phyloP scores from a whole-genome alignment of 495 filamentous ascomycete genomes.

The Mycothermus thermophilus region DNA sequence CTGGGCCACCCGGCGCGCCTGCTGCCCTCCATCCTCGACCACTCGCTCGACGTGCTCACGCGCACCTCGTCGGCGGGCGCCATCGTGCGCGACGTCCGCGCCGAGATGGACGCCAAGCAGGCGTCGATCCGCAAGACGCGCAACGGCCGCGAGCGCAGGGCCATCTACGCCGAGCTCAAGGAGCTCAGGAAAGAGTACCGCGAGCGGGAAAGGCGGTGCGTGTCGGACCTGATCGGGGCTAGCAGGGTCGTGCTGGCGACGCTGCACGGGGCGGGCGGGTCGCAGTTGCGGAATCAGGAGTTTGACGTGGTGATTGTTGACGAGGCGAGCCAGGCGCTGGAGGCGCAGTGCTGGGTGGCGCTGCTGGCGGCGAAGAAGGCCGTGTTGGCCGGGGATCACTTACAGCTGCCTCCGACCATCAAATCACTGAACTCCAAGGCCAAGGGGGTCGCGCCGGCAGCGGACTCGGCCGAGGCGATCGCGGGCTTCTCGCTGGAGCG shows the following conservation, averaged over 20 bases:
- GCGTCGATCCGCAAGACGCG: constrained; percentile 76
- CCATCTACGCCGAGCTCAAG: constrained; percentile 73
- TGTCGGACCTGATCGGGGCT: constrained; percentile 54
- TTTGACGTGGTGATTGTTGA: constrained; percentile 96
- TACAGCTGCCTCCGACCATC: constrained; percentile 89
- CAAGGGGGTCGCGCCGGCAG: constrained; percentile 14
- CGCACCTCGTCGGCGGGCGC: constrained; percentile 76
- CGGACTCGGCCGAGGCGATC: constrained; percentile 2
- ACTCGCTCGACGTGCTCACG: constrained; percentile 87
- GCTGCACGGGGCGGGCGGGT: constrained; percentile 81
- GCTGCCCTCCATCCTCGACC: constrained; percentile 73
- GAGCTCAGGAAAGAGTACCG: constrained; percentile 80
- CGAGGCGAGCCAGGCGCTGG: constrained; percentile 88
- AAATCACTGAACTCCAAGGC: constrained; percentile 57
- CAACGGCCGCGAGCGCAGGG: constrained; percentile 62
- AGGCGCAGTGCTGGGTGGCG: constrained; percentile 97
- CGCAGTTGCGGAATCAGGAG: constrained; percentile 60
- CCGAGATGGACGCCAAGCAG: constrained; percentile 88
- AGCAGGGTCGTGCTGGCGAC: constrained; percentile 87
- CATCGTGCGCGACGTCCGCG: constrained; percentile 83
- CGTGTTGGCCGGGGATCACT: constrained; percentile 84
- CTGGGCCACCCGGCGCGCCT: constrained; percentile 88
- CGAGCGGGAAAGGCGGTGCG: constrained; percentile 68
- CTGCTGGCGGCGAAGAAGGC: constrained; percentile 68
- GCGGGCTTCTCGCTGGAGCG: constrained; percentile 52